These are phyloP conservation scores for Aspergillus intermedius DNA, from an alignment of 2,329 filamentous ascomycete species.

Conservation along the genomic window DNA sequence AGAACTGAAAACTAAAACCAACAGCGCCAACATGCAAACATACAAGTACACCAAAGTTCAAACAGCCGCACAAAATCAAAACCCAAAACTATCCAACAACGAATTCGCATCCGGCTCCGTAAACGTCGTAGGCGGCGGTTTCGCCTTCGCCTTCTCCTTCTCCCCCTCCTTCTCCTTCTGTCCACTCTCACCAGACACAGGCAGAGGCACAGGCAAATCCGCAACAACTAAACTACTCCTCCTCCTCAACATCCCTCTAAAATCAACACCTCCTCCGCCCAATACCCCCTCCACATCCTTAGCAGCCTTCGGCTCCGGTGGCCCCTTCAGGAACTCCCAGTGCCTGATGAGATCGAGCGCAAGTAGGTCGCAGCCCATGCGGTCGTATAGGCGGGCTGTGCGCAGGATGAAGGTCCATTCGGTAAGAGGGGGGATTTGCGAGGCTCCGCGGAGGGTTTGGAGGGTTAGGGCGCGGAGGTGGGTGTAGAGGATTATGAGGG, in stretches of 20 bases:
- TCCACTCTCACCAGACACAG: no score
- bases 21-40: constrained; percentile 3
- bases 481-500: constrained; percentile 77
- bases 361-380: constrained; percentile 88
- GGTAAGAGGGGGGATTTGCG: constrained; percentile 67
- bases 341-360: constrained; percentile 65
- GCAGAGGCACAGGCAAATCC: constrained; percentile 45
- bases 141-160: constrained; percentile 33
- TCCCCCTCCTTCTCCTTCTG: constrained; percentile 29
- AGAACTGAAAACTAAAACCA: neutral
- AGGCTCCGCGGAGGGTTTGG: constrained; percentile 78
- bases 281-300: constrained; percentile 25
- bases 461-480: constrained; percentile 75
- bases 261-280: constrained; percentile 45
- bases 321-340: constrained; percentile 44
- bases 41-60: neutral
- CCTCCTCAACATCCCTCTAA: constrained; percentile 61
- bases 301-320: constrained; percentile 26
- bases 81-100: constrained; percentile 87
- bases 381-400: constrained; percentile 74
- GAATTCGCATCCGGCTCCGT: constrained; percentile 88
- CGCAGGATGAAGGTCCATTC: constrained; percentile 89
- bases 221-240: constrained; percentile 74
- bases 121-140: constrained; percentile 68
- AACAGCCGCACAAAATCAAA: constrained; percentile 45